A percentile compares a stretch with the other conserved stretches of the same genome.
Evolutionary conservation across 345 rosid genomes (phyloP).

Genomic region (Tarenaya hassleriana): DNA sequence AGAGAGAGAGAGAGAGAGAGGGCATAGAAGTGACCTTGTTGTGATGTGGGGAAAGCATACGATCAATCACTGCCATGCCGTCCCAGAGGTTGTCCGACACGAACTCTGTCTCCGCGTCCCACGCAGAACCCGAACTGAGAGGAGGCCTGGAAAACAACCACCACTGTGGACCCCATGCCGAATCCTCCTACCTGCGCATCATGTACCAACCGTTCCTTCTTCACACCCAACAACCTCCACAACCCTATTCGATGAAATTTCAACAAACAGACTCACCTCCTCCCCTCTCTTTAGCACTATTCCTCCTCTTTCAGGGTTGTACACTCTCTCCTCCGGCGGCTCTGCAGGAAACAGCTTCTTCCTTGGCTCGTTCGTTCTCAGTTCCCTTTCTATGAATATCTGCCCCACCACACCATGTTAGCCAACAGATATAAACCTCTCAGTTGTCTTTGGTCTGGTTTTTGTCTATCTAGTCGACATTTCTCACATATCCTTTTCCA

Average conservation of each 20-base stretch:
- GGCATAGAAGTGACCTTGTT: too few relatives aligned
- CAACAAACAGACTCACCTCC: constrained; percentile 42
- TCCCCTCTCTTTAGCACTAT: constrained; percentile 68
- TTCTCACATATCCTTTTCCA: neutral
- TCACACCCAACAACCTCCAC: too few relatives aligned
- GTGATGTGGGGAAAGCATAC: too few relatives aligned
- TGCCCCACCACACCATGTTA: constrained; percentile 23
- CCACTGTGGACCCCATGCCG: constrained; percentile 94
- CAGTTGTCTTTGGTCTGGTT: too few relatives aligned
- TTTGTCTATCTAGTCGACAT: too few relatives aligned
- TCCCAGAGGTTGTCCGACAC: constrained; percentile 73
- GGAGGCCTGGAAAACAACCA: constrained; percentile 87
- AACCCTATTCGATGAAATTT: neutral
- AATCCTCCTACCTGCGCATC: constrained; percentile 64
- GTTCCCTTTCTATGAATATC: constrained; percentile 88
- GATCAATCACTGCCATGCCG: constrained; percentile 27
- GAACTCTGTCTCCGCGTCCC: constrained; percentile 58
- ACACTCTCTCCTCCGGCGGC: constrained; percentile 64
- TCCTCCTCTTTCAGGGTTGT: constrained; percentile 73
- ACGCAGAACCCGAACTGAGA: constrained; percentile 58
- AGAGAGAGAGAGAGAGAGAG: constrained; percentile 1
- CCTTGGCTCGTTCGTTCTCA: constrained; percentile 68
- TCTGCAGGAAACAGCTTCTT: constrained; percentile 49
- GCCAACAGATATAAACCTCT: too few relatives aligned
- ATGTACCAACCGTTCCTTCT: constrained; percentile 9